These are phyloP conservation scores for Amphirosellinia nigrospora DNA, from an alignment of 495 filamentous ascomycete genomes.

Conservation along the genomic window DNA sequence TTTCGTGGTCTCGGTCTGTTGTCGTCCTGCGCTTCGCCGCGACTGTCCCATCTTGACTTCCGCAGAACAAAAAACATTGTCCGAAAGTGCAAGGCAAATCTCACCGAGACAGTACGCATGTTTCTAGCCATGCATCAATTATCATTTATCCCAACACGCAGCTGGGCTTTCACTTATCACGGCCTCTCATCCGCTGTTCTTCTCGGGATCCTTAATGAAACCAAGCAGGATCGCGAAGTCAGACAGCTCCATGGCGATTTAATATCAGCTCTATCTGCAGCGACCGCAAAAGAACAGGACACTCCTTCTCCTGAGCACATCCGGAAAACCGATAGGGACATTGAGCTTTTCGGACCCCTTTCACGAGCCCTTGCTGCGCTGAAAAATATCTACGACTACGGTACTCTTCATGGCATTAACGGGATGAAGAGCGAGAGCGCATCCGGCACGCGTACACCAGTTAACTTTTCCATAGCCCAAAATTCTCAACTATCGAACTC, in stretches of 20 bases:
- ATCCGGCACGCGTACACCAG: constrained; percentile 51
- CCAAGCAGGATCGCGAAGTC: constrained; percentile 60
- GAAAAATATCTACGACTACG: constrained; percentile 64
- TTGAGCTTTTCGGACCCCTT: constrained; percentile 60
- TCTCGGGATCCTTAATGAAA: constrained; percentile 68
- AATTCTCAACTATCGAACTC: constrained; percentile 28
- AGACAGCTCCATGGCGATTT: constrained; percentile 61
- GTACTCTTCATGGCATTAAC: constrained; percentile 48
- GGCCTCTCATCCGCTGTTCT: constrained; percentile 69
- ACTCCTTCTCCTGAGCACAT: constrained; percentile 53
- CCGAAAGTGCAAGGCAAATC: constrained; percentile 64
- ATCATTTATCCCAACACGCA: constrained; percentile 67
- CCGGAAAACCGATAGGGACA: constrained; percentile 56
- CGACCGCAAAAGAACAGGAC: constrained; percentile 58
- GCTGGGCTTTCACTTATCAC: constrained; percentile 71
- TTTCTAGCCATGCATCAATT: constrained; percentile 72
- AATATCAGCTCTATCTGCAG: constrained; percentile 61
- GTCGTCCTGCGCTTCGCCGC: constrained; percentile 58
- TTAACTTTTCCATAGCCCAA: constrained; percentile 31
- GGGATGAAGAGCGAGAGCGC: constrained; percentile 48
- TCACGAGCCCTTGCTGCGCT: constrained; percentile 59
- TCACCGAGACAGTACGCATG: constrained; percentile 70
- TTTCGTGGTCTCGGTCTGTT: constrained; percentile 61
- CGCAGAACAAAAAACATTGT: constrained; percentile 53
- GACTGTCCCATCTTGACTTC: constrained; percentile 47